These are phyloP conservation scores for Cryptococcus jaspeensis DNA, from an alignment of 1,284 basidiomycete genomes.

Conservation along the genomic window DNA sequence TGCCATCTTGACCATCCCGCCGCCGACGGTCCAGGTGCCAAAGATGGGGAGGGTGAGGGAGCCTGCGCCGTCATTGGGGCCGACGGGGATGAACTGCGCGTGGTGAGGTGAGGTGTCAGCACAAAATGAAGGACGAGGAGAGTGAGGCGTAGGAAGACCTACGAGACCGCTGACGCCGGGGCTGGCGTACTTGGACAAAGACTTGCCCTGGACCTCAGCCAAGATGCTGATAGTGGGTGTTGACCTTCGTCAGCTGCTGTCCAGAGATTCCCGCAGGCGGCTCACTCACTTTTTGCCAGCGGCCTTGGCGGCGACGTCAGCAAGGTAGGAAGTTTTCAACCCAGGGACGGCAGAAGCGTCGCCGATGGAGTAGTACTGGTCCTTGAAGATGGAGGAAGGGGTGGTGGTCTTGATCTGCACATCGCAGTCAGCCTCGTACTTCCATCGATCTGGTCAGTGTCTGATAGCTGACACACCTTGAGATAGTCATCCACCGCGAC, in stretches of 20 bases:
- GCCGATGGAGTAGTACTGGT: slow-evolving; percentile 46
- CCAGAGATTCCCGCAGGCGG: not conserved
- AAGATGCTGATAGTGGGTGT: slow-evolving; percentile 24
- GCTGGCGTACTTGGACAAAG: slow-evolving; percentile 24
- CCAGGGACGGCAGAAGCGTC: slow-evolving; percentile 40
- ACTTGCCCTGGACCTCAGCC: slow-evolving; percentile 29
- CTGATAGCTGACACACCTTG: slow-evolving; percentile 23
- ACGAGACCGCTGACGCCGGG: slow-evolving; percentile 19
- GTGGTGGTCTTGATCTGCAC: slow-evolving; percentile 21
- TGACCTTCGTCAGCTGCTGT: slow-evolving; percentile 3
- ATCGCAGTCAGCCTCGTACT: not conserved
- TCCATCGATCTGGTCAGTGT: not conserved
- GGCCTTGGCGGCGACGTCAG: slow-evolving; percentile 20
- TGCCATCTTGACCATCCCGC: slow-evolving; percentile 20
- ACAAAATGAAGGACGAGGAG: not conserved
- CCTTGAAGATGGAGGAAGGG: slow-evolving; percentile 16
- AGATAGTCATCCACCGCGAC: slow-evolving; percentile 48
- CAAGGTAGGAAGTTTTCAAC: slow-evolving; percentile 31
- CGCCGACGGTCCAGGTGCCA: slow-evolving; percentile 25
- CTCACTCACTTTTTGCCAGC: slow-evolving; percentile 34
- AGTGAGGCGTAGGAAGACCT: slow-evolving; percentile 2
- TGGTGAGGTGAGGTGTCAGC: not conserved
- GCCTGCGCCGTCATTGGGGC: slow-evolving; percentile 30
- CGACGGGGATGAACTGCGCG: slow-evolving; percentile 33
- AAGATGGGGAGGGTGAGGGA: slow-evolving; percentile 27